These are phyloP conservation scores for Lichtheimia ramosa DNA, from an alignment of 371 early-diverging fungal species.

Conservation along the genomic window DNA sequence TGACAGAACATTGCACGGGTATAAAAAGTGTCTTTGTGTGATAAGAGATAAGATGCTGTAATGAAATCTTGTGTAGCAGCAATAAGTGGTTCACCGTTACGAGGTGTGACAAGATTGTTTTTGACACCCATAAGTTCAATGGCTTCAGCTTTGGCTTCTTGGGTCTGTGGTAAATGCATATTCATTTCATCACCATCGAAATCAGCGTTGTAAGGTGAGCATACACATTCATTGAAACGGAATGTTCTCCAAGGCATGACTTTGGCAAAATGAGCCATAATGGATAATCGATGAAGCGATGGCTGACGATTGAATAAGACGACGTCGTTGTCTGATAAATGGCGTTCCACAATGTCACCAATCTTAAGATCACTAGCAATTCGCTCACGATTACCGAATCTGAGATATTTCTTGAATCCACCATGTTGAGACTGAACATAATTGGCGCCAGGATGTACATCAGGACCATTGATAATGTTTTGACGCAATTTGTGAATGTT, in stretches of 20 bases:
- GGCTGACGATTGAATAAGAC: constrained; percentile 99
- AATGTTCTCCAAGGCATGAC: constrained; percentile 98
- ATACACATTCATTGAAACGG: constrained; percentile 99
- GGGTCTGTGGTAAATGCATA: constrained; percentile 99
- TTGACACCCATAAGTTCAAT: constrained; percentile 97
- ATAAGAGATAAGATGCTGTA: constrained; percentile 93
- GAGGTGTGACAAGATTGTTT: constrained; percentile 96
- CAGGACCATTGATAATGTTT: constrained; percentile 89
- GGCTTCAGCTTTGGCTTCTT: constrained; percentile 98
- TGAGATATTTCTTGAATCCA: constrained; percentile 67
- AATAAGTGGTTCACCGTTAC: constrained; percentile 98
- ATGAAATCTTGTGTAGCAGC: constrained; percentile 99
- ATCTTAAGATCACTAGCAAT: constrained; percentile 76
- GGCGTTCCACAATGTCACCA: constrained; percentile 98
- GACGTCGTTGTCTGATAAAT: constrained; percentile 94
- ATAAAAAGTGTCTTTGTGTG: constrained; percentile 94
- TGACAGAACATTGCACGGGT: constrained; percentile 93
- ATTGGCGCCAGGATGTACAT: constrained; percentile 96
- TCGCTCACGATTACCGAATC: constrained; percentile 73
- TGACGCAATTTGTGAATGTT: constrained; percentile 86
- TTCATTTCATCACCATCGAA: constrained; percentile 99
- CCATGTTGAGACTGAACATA: constrained; percentile 65
- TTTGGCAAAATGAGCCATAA: constrained; percentile 98
- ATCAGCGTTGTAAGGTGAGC: constrained; percentile 99
- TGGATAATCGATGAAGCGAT: constrained; percentile 97